phyloP scores from a whole-genome alignment of 169 alveolate species.

The Plasmodium malariae region DNA sequence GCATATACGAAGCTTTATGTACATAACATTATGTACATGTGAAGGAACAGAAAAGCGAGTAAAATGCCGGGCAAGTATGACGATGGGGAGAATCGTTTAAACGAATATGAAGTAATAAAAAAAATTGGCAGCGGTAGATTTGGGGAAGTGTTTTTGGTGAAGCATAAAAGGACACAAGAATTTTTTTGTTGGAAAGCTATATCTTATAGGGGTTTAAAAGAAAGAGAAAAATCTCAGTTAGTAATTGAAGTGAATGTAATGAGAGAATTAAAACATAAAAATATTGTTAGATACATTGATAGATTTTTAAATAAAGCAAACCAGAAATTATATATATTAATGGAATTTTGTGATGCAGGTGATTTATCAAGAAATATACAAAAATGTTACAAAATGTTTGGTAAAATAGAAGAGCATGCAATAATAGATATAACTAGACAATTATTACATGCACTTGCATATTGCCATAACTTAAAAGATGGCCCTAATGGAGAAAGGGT shows the following conservation, averaged over 20 bases:
- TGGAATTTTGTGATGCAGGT: constrained; percentile 98
- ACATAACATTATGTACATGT: not conserved
- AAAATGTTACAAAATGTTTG: constrained; percentile 91
- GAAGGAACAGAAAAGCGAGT: not conserved
- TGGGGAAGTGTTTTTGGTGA: constrained; percentile 92
- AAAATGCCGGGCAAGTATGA: constrained; percentile 75
- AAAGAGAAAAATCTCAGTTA: constrained; percentile 95
- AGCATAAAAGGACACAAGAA: constrained; percentile 88
- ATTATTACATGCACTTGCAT: constrained; percentile 93
- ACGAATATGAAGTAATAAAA: constrained; percentile 87
- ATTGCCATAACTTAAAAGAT: constrained; percentile 92
- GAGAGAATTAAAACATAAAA: constrained; percentile 95
- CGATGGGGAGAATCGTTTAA: constrained; percentile 84
- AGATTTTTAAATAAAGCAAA: constrained; percentile 94
- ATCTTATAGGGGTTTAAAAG: constrained; percentile 95
- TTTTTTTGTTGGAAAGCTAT: constrained; percentile 96
- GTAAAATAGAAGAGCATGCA: constrained; percentile 94
- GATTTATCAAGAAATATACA: constrained; percentile 94
- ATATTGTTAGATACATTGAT: constrained; percentile 95
- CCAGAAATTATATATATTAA: constrained; percentile 93
- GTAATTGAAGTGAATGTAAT: constrained; percentile 97
- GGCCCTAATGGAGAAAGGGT: constrained; percentile 91
- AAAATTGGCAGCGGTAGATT: constrained; percentile 92
- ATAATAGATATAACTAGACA: constrained; percentile 95
- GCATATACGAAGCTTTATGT: not conserved